Percentiles rank a stretch among this genome's conserved stretches.
Evolutionary conservation across 2,329 filamentous ascomycete species (phyloP).

Genomic region (Mollisiaceae sp.): DNA sequence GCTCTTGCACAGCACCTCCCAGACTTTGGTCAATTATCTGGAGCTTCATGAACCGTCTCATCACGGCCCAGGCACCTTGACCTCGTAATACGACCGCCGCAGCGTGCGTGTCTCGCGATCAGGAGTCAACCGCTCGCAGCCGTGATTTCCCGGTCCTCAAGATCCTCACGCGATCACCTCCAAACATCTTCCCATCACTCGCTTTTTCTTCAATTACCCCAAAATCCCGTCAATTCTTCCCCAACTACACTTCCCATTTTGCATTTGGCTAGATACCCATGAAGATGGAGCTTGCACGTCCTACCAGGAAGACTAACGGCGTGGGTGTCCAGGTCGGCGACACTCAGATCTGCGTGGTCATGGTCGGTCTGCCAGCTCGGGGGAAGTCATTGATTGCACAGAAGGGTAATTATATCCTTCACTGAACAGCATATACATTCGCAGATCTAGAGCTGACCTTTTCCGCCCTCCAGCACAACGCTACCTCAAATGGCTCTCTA

Average conservation of each 20-base stretch:
- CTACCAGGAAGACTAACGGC: slow-evolving; percentile 57
- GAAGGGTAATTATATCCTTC: slow-evolving; percentile 70
- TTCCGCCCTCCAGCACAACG: slow-evolving; percentile 68
- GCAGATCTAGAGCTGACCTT: slow-evolving; percentile 21
- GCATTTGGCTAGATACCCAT: neutral
- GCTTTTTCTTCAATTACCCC: slow-evolving; percentile 2
- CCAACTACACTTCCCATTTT: slow-evolving; percentile 1
- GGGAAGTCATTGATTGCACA: slow-evolving; percentile 98
- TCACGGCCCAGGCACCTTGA: neutral
- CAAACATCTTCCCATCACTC: slow-evolving; percentile 5
- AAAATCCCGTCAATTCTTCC: slow-evolving; percentile 14
- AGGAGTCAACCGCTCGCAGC: slow-evolving; percentile 22
- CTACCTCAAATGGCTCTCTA: slow-evolving; percentile 96
- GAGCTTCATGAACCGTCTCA: neutral
- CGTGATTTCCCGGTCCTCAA: slow-evolving; percentile 25
- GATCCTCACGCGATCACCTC: slow-evolving; percentile 34
- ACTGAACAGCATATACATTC: neutral
- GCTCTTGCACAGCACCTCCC: neutral
- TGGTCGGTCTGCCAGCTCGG: slow-evolving; percentile 94
- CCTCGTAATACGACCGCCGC: neutral
- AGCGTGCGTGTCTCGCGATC: neutral
- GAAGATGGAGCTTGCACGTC: slow-evolving; percentile 34
- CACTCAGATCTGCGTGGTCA: slow-evolving; percentile 95
- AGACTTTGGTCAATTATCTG: slow-evolving; percentile 1
- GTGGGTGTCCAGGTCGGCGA: slow-evolving; percentile 88